Conservation (phyloP, 1,139 yeast genomes). For the Debaryomyces coudertii region DNA sequence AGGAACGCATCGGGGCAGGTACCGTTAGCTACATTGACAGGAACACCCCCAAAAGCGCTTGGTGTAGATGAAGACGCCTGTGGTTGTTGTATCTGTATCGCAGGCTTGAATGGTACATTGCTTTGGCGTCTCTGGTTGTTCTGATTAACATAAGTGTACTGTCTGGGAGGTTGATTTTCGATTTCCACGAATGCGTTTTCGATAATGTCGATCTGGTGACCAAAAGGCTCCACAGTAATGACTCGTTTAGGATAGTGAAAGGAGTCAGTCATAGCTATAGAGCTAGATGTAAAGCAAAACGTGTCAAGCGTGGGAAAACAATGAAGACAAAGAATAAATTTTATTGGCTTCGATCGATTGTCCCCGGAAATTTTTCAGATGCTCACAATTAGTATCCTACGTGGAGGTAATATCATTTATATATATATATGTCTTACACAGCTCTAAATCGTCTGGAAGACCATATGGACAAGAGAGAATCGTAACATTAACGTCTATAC, state of each 20-base stretch:
- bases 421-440: background rate
- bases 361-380: conserved; percentile 5
- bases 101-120: background rate
- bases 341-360: conserved; percentile 1
- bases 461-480: background rate
- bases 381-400: background rate
- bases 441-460: background rate
- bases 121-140: conserved; percentile 10
- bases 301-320: background rate
- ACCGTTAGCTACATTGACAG: background rate
- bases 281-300: background rate
- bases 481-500: conserved; percentile 5
- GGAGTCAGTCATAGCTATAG: conserved; percentile 1
- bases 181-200: conserved; percentile 35
- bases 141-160: conserved; percentile 14
- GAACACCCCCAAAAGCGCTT: background rate
- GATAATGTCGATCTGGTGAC: conserved; percentile 35
- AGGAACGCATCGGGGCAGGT: background rate
- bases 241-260: conserved; percentile 27
- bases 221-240: conserved; percentile 35
- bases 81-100: background rate
- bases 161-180: conserved; percentile 33
- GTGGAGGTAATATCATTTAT: too few species aligned
- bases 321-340: background rate
- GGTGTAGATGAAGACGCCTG: background rate